phyloP scores from a whole-genome alignment of 2,329 filamentous ascomycete genomes.

The Emydomyces testavorans region DNA sequence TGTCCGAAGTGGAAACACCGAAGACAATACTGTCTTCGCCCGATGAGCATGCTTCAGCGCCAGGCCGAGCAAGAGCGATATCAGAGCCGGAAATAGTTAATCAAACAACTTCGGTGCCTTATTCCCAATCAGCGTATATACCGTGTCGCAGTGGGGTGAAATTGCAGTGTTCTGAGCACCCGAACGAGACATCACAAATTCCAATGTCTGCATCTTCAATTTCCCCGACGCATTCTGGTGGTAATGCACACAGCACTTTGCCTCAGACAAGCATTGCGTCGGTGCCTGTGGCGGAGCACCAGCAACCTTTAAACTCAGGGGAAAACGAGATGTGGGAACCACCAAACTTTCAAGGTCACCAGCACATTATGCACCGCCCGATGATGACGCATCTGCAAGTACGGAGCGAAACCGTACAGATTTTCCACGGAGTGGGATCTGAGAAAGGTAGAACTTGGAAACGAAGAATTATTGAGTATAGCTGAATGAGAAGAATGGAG shows the following conservation, averaged over 20 bases:
- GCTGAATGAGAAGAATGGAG: slow-evolving; percentile 13
- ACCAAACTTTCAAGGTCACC: background rate
- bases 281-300: background rate
- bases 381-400: slow-evolving; percentile 4
- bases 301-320: background rate
- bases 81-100: background rate
- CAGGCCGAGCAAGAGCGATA: no score
- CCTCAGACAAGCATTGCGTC: background rate
- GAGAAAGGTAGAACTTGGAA: slow-evolving; percentile 26
- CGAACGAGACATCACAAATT: background rate
- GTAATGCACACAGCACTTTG: background rate
- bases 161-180: background rate
- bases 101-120: background rate
- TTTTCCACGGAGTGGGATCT: slow-evolving; percentile 24
- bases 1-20: background rate
- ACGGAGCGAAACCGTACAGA: slow-evolving; percentile 24
- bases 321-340: background rate
- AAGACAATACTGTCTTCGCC: background rate
- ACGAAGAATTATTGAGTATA: slow-evolving; percentile 29
- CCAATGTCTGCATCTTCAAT: background rate
- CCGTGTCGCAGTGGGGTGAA: background rate
- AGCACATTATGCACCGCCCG: background rate
- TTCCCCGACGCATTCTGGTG: background rate
- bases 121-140: background rate
- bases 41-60: background rate